Evolutionary conservation across 2,329 filamentous ascomycete genomes (phyloP), one percentile per base, ranked within the genome.

Genomic region (Cladosporium sp.): DNA sequence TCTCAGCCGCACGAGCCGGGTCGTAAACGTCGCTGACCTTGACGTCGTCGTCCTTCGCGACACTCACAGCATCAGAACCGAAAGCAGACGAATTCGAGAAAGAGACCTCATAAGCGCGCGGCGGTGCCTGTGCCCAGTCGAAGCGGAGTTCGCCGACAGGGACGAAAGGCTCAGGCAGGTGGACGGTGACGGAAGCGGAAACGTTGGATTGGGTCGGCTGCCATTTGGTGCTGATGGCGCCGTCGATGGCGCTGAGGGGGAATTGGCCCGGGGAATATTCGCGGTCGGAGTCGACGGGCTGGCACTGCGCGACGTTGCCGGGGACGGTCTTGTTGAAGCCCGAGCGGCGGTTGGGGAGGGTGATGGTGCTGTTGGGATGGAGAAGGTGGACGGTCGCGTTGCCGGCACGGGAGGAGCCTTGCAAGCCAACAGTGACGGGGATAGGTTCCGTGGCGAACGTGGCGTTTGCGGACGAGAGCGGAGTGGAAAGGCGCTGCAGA

Each of bases 271-370:
- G 78, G 22, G 76, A 70, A 61, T 77, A 80, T 2, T 66, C 62
- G 37, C 75, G 65, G 0, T 70, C 64, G 1, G 78, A 80, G 3
- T 56, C 48, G n/a, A 51, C 56, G 1, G 81, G 74, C 3, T 72
- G 74, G 65, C 85, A 89, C 69, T 89, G 85, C 0, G 80, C 74
- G 28, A 87, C 72, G 63, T 89, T 87, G 8, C 77, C 77, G 0
- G 72, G 61, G 2, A 79, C 68, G 0, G 83, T 85, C 32, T 74
- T 69, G 11, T 74, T 73, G 18, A 77, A 69, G 55, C 77, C 78
- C 52, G 79, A 77, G 16, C 77, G 74, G 8, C 84, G 77, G 61
- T 87, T 87, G 0, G 71, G 69, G 7, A 88, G 61, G 0, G 74
- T 73, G 22, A 87, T 60, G 0, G 75, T 74, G 22, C 77, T 71